Conservation (phyloP, 495 filamentous ascomycete species). For the Lasiosphaeriaceae sp. region DNA sequence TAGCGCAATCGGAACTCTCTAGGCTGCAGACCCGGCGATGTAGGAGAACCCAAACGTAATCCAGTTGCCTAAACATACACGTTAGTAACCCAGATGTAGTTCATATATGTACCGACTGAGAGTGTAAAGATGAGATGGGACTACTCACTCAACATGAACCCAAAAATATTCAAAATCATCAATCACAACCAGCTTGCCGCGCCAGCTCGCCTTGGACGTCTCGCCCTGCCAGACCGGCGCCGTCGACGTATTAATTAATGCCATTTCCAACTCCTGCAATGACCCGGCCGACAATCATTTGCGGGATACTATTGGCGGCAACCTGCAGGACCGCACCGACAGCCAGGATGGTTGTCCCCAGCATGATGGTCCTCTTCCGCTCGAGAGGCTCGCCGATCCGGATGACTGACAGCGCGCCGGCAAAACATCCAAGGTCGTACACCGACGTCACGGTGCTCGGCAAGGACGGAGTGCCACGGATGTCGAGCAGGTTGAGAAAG, state of each 20-base stretch:
- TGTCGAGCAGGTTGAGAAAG: background rate
- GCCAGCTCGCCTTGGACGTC: constrained; percentile 66
- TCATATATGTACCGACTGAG: too few species aligned
- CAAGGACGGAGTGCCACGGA: background rate
- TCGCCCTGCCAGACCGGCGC: constrained; percentile 80
- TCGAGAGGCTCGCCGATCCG: constrained; percentile 70
- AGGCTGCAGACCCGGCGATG: constrained; percentile 58
- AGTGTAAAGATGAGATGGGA: too few species aligned
- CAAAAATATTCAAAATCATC: constrained; percentile 67
- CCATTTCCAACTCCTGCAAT: constrained; percentile 61
- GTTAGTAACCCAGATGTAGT: too few species aligned
- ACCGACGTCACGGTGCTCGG: too few species aligned
- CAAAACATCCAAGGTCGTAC: constrained; percentile 76
- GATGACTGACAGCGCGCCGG: constrained; percentile 64
- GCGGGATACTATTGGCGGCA: constrained; percentile 54
- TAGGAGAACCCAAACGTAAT: constrained; percentile 69
- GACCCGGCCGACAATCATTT: constrained; percentile 63
- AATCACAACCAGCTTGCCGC: constrained; percentile 77
- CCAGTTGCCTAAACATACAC: constrained; percentile 51
- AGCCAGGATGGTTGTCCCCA: constrained; percentile 66
- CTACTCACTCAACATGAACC: constrained; percentile 55
- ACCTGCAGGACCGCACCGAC: constrained; percentile 65
- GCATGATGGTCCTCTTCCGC: constrained; percentile 64
- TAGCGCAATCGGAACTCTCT: constrained; percentile 70
- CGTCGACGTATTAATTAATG: constrained; percentile 52